Base-by-base conservation (phyloP, 169 alveolate genomes). In the Perkinsus chesapeaki region DNA sequence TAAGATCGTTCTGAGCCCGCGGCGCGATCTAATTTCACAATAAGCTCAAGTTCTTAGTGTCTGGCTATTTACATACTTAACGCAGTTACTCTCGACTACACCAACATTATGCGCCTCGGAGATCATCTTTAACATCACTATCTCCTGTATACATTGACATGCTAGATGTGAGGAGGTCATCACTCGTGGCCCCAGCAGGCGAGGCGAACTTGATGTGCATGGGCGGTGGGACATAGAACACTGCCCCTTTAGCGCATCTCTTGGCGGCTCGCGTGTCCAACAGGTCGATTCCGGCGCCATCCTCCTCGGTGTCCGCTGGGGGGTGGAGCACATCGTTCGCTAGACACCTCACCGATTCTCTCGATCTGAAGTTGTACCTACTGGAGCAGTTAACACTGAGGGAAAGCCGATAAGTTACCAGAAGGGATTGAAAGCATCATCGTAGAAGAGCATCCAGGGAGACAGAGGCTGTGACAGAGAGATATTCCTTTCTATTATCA, bases 151-250 rank as follows among this genome's bases (percentile, higher is more conserved):
- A 23, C 31, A 9, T 60, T 27, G 82, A 23, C 82, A 60, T 60
- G 82, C 82, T 60, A 60, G 82, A 23, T 27, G 82, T 34, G 3
- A 60, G 27, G 37, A 60, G 36, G 82, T 60, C 82, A 60, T 60
- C 12, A 60, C 82, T 60, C 82, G 23, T n/a, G n/a, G n/a, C 82
- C 23, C 37, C 82, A 7, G 82, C 12, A 12, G 93, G 93, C 39
- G 93, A 91, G 39, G 93, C 93, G 93, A 91, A 91, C 27, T 91
- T 91, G 93, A 91, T 91, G 43, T 91, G 73, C 73, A 91, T 36
- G 36, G 93, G 93, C 93, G 93, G 93, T 0, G 73, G 93, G 1
- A 91, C 73, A 60, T 91, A 47, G 93, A 91, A 91, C 0, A 91
- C 60, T 20, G 93, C 93, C 23, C 93, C 93, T 39, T 91, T 48